Evolutionary conservation across 805 yeast genomes (phyloP), one percentile per base, ranked within the genome.

Genomic region (Saturnispora hagleri): DNA sequence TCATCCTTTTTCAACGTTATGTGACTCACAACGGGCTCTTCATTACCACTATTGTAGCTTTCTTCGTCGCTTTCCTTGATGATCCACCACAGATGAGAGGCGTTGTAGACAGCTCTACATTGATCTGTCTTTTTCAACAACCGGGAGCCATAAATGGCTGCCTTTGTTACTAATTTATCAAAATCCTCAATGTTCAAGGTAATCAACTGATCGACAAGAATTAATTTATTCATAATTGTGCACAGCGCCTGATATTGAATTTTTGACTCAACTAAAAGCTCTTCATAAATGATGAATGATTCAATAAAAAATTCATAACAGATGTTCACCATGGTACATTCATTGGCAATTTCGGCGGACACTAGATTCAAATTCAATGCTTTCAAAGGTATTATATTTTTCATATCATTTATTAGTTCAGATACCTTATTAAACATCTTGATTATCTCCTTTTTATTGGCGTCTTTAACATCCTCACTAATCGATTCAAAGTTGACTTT

Each of bases 71-170:
- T 55, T 43, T 65, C 75, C 54, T 86, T 89, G 24, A 84, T 81
- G 62, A 91, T 85, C 93, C 95, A 87, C 97, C 97, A 93, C 47
- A 93, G 69, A 67, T 93, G 97, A 1, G 96, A 82, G 43, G 96
- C 90, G 48, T 80, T 68, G 63, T 86, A 88, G 5, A 89, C 95
- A 0, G 96, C 83, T 15, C 97, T 79, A 65, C 97, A 90, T 67
- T 93, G 99, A 62, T 91, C 98, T 35, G 93, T 89, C 65, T 91
- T 91, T 66, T 87, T 89, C 61, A 91, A 73, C 48, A 93, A 73
- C 66, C 87, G 88, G 13, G 96, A 87, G 5, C 96, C 95, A 61
- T 89, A 88, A 46, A 90, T 70, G 1, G 97, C 89, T 46, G 90
- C 77, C 64, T 89, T 85, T 15, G 95, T 86, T 48, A 90, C 89